Conservation (phyloP, 805 yeast genomes). For the Candida pini region DNA sequence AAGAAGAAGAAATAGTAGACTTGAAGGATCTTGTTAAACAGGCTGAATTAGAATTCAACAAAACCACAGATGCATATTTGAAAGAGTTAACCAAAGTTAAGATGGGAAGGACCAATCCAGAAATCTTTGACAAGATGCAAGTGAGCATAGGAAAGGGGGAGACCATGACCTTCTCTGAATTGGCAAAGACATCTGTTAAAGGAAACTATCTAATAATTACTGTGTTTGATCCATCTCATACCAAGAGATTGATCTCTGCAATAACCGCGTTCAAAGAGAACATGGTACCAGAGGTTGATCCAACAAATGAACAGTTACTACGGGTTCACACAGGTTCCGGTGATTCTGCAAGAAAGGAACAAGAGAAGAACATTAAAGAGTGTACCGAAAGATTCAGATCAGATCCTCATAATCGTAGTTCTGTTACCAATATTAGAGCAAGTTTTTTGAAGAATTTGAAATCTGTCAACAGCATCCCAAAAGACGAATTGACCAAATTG, state of each 20-base stretch:
- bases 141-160: constrained; percentile 45
- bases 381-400: constrained; percentile 58
- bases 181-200: constrained; percentile 68
- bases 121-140: constrained; percentile 53
- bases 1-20: constrained; percentile 18
- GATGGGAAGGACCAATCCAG: constrained; percentile 65
- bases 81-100: constrained; percentile 57
- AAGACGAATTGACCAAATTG: neutral
- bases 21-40: constrained; percentile 31
- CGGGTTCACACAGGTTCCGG: constrained; percentile 68
- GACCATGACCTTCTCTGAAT: constrained; percentile 43
- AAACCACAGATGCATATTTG: constrained; percentile 45
- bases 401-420: constrained; percentile 37
- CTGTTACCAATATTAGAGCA: constrained; percentile 54
- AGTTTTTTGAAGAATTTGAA: constrained; percentile 53
- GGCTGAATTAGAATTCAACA: constrained; percentile 38
- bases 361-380: constrained; percentile 58
- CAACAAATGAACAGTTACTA: constrained; percentile 65
- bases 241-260: constrained; percentile 63
- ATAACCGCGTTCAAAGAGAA: constrained; percentile 65
- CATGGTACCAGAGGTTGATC: constrained; percentile 75
- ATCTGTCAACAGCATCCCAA: neutral
- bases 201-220: constrained; percentile 73
- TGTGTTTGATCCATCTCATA: constrained; percentile 76
- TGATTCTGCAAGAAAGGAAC: constrained; percentile 52